Conservation (phyloP, 257 asterid genomes). For the Fraxinus americana region DNA sequence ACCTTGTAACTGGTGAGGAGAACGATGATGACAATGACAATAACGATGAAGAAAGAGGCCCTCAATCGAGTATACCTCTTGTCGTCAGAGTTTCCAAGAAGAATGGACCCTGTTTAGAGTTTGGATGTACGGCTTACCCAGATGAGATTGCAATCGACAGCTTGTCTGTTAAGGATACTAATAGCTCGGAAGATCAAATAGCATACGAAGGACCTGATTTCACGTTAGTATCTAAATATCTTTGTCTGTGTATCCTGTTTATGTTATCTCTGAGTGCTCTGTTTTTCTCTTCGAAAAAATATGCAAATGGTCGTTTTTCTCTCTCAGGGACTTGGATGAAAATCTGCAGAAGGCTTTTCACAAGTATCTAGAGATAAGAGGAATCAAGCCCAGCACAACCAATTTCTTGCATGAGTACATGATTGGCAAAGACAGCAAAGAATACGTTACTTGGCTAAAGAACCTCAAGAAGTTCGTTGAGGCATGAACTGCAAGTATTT, state of each 20-base stretch:
- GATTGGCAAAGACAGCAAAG: constrained; percentile 75
- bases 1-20: constrained; percentile 49
- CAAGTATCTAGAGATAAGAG: constrained; percentile 88
- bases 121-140: constrained; percentile 66
- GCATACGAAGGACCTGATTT: constrained; percentile 94
- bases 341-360: constrained; percentile 92
- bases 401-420: constrained; percentile 83
- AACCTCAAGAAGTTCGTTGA: constrained; percentile 68
- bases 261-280: neutral
- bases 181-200: constrained; percentile 58
- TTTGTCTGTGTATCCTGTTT: neutral
- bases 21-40: constrained; percentile 34
- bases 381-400: constrained; percentile 76
- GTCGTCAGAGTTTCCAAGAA: constrained; percentile 71
- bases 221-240: constrained; percentile 40
- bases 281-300: neutral
- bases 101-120: constrained; percentile 64
- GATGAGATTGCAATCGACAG: constrained; percentile 71
- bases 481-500: constrained; percentile 33
- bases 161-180: constrained; percentile 59
- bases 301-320: neutral
- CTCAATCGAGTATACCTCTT: constrained; percentile 53
- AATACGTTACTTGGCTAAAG: constrained; percentile 71
- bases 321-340: constrained; percentile 82
- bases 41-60: constrained; percentile 34